These are phyloP conservation scores for Rhododendron henanense DNA, from an alignment of 148 eudicot species.

Conservation along the genomic window DNA sequence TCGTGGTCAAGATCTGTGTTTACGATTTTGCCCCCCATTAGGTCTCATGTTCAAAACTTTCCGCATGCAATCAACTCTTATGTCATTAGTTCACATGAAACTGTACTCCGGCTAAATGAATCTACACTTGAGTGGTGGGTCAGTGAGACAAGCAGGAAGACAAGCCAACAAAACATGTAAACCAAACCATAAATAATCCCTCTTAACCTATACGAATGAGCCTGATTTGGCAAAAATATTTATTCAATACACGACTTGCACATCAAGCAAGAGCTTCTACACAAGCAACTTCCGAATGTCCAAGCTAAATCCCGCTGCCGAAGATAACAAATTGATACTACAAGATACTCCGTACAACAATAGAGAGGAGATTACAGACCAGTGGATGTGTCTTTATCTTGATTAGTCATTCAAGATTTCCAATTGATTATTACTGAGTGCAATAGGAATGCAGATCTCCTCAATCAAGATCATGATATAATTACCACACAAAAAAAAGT, in stretches of 20 bases:
- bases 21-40: too few species aligned
- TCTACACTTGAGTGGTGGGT: too few species aligned
- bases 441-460: background rate
- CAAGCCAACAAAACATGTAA: background rate
- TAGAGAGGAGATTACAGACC: background rate
- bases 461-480: background rate
- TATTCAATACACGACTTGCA: background rate
- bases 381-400: background rate
- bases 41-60: too few species aligned
- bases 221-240: background rate
- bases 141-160: background rate
- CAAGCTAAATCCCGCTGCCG: too few species aligned
- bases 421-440: background rate
- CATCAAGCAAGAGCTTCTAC: background rate
- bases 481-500: background rate
- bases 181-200: background rate
- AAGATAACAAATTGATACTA: background rate
- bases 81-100: too few species aligned
- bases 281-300: too few species aligned
- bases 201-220: background rate
- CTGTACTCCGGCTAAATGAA: too few species aligned
- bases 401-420: background rate
- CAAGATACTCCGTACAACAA: background rate
- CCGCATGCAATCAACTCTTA: too few species aligned
- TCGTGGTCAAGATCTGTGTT: too few species aligned